Evolutionary conservation across 139 green algal species (phyloP), one percentile per base, ranked within the genome.

Genomic region (Astrephomene gubernaculifera): DNA sequence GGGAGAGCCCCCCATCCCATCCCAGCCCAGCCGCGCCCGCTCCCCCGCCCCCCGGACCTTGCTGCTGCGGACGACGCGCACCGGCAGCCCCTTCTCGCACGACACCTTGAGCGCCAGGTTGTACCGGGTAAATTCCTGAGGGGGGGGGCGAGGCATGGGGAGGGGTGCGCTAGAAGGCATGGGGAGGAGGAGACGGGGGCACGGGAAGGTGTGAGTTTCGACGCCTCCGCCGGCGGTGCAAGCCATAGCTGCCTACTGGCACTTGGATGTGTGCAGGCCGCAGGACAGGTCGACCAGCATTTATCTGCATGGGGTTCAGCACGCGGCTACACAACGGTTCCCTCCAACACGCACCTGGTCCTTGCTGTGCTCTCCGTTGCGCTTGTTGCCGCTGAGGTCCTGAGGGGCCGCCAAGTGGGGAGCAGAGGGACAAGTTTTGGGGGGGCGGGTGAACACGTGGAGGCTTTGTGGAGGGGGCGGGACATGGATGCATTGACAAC

Each of bases 341-440:
- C 33, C 9, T 74, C 38, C 38, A 38, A 29, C 2, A 31, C 76
- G 0, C 52, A 76, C 81, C 70, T 79, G 81, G 39, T 81, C 79
- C 7, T 25, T 29, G 79, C 60, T 31, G 33, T 84, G 54, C 1
- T 52, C 92, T 89, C 98, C 98, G 91, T 94, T 98, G 79, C 97
- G 93, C 91, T 99, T 99, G 94, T 99, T 99, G 89, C 97, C 97
- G 3, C 86, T 95, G 25, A 99, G 94, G 90, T 99, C 97, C n/a
- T 83, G 75, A 6, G 33, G 72, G 25, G 31, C n/a, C 29, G n/a
- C n/a, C 1, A 31, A 1, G 10, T 1, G 31, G 31, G 63, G 3
- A 1, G 63, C 4, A 31, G 31, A 21, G 33, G 63, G 22, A 67
- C 6, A 22, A 6, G 57, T 22, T 9, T 14, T 29, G 57, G 19